These are phyloP conservation scores for Trichoderma pleuroti DNA, from an alignment of 2,329 filamentous ascomycete genomes.

Conservation along the genomic window DNA sequence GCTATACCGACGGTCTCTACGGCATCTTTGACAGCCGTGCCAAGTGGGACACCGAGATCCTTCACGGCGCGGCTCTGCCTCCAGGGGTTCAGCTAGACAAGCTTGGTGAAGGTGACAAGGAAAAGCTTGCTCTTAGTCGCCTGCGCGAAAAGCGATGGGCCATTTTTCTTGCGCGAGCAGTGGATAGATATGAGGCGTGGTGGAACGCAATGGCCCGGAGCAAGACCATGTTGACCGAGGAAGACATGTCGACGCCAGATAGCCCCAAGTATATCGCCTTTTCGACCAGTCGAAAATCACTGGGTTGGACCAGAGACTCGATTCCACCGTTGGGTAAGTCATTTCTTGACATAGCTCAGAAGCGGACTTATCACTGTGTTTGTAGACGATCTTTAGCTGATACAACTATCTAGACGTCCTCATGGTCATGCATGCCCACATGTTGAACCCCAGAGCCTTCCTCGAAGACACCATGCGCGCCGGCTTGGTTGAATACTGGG, in stretches of 20 bases:
- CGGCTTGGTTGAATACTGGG: slow-evolving; percentile 55
- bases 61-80: slow-evolving; percentile 14
- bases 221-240: slow-evolving; percentile 32
- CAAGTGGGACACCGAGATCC: slow-evolving; percentile 18
- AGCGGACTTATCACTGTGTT: not conserved
- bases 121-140: slow-evolving; percentile 39
- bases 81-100: slow-evolving; percentile 20
- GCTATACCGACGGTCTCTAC: slow-evolving; percentile 64
- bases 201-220: slow-evolving; percentile 43
- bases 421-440: slow-evolving; percentile 77
- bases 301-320: slow-evolving; percentile 38
- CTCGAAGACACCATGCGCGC: slow-evolving; percentile 68
- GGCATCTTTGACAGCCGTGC: slow-evolving; percentile 53
- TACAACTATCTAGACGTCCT: slow-evolving; percentile 55
- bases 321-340: slow-evolving; percentile 57
- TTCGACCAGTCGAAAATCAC: slow-evolving; percentile 21
- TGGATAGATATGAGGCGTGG: slow-evolving; percentile 66
- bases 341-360: not conserved
- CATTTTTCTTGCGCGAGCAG: slow-evolving; percentile 64
- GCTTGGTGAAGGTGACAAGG: slow-evolving; percentile 31
- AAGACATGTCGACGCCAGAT: slow-evolving; percentile 32
- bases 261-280: slow-evolving; percentile 34
- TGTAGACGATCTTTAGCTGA: not conserved
- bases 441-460: slow-evolving; percentile 72
- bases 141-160: slow-evolving; percentile 72